Conservation (phyloP, 306 rosid species). For the Pyrus pyrifolia region DNA sequence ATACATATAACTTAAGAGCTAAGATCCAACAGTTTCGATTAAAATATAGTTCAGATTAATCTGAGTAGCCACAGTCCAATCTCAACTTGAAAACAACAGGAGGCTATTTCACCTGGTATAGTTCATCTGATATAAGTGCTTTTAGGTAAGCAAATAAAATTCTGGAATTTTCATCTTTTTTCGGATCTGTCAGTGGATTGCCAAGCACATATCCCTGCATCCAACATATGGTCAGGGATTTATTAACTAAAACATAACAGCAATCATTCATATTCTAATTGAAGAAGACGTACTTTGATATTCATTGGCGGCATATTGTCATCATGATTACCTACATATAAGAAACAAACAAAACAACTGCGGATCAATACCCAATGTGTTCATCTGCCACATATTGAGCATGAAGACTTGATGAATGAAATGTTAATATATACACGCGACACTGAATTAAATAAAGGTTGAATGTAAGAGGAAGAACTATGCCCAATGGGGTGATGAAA, state of each 20-base stretch:
- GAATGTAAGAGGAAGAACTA: no score
- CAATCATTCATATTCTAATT: background rate
- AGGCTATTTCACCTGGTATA: conserved; percentile 8
- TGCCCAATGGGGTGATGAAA: no score
- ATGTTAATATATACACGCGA: background rate
- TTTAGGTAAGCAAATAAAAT: conserved; percentile 3
- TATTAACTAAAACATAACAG: no score
- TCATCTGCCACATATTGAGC: background rate
- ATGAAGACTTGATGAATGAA: background rate
- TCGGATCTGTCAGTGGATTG: background rate
- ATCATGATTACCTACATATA: background rate
- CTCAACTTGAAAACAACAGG: background rate
- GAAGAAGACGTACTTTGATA: background rate
- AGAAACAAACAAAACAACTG: no score
- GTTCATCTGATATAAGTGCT: conserved; percentile 10
- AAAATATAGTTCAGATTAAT: no score
- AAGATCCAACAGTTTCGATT: no score
- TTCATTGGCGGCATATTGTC: background rate
- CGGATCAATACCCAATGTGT: background rate
- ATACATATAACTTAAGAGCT: no score
- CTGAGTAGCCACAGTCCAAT: background rate
- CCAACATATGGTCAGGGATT: background rate
- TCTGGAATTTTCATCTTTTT: background rate
- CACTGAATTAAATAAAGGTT: background rate
- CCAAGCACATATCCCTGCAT: conserved; percentile 17